Percentiles rank a stretch among this genome's conserved stretches.
phyloP scores from a whole-genome alignment of 2,329 filamentous ascomycete species.

The Claviceps sp. region DNA sequence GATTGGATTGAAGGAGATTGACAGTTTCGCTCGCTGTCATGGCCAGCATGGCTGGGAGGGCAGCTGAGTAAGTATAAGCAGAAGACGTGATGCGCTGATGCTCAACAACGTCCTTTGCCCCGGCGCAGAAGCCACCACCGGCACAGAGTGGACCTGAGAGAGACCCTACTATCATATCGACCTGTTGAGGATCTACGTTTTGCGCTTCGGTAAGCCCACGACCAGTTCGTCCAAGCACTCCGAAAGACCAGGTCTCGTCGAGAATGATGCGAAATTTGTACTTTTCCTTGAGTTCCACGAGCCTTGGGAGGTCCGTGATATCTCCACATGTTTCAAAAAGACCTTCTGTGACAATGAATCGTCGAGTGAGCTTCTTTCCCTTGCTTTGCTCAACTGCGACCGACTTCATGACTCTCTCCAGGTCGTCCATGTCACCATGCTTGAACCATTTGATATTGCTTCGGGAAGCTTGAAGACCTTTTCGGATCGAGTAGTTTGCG shows the following conservation, averaged over 20 bases:
- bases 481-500: conserved; percentile 86
- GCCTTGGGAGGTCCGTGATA: conserved; percentile 67
- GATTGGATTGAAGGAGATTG: conserved; percentile 71
- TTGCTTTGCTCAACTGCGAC: conserved; percentile 76
- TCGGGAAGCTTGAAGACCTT: conserved; percentile 83
- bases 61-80: conserved; percentile 91
- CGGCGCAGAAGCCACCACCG: conserved; percentile 91
- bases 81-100: conserved; percentile 90
- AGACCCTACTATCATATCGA: conserved; percentile 96
- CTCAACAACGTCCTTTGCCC: conserved; percentile 79
- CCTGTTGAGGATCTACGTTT: conserved; percentile 82
- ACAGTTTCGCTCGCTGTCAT: conserved; percentile 93
- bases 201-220: conserved; percentile 90
- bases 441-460: conserved; percentile 90
- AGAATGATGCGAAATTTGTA: conserved; percentile 98
- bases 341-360: conserved; percentile 93
- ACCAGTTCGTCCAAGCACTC: conserved; percentile 80
- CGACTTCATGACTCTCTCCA: conserved; percentile 73
- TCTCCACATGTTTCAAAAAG: conserved; percentile 87
- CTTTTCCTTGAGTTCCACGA: conserved; percentile 85
- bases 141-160: conserved; percentile 81
- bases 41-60: conserved; percentile 81
- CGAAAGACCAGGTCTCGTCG: conserved; percentile 96
- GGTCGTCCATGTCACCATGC: conserved; percentile 89
- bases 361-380: conserved; percentile 74